Evolutionary conservation across 768 basidiomycete species (phyloP).

Genomic region (Panaeolus papilionaceus): DNA sequence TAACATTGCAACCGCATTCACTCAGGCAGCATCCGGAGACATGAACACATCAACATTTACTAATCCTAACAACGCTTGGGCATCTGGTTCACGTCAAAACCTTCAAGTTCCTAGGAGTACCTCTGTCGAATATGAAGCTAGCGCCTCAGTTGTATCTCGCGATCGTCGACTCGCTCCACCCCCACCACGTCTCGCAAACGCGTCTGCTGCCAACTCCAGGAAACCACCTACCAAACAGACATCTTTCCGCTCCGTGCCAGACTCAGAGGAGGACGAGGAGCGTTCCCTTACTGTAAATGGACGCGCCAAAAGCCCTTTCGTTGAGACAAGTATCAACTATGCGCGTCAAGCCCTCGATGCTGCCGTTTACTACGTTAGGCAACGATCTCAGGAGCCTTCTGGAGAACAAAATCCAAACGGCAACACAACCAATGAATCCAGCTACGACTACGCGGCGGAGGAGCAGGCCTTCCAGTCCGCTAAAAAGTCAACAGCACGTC

Average conservation of each 20-base stretch:
- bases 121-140: constrained; percentile 81
- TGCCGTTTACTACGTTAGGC: constrained; percentile 71
- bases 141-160: constrained; percentile 54
- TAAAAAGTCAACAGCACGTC: constrained; percentile 45
- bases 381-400: constrained; percentile 56
- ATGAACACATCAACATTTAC: constrained; percentile 42
- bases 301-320: constrained; percentile 73
- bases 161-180: constrained; percentile 67
- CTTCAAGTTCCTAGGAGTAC: constrained; percentile 69
- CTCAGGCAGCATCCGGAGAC: constrained; percentile 63
- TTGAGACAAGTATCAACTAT: constrained; percentile 58
- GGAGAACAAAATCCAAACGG: constrained; percentile 36
- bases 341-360: constrained; percentile 58
- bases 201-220: constrained; percentile 28
- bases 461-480: constrained; percentile 64
- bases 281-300: constrained; percentile 34
- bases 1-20: constrained; percentile 83
- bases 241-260: constrained; percentile 66
- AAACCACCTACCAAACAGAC: constrained; percentile 62
- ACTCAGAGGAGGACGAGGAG: constrained; percentile 69
- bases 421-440: constrained; percentile 46
- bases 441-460: constrained; percentile 83
- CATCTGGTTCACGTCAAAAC: constrained; percentile 58
- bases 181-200: constrained; percentile 34
- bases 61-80: constrained; percentile 72